phyloP scores from a whole-genome alignment of 306 rosid genomes.

The Fragaria nilgerrensis region DNA sequence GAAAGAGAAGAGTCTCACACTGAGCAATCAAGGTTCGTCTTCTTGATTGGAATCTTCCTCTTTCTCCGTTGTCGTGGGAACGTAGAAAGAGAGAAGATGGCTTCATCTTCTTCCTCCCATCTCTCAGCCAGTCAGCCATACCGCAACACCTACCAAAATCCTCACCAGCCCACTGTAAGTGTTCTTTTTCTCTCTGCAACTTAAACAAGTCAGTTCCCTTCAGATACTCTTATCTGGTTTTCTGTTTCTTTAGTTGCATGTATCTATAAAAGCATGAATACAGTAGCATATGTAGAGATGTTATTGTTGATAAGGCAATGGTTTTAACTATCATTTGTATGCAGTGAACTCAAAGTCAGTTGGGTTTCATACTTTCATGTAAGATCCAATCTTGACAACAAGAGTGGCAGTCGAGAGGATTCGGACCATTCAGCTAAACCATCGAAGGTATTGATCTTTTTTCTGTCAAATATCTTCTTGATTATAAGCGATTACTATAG shows the following conservation, averaged over 20 bases:
- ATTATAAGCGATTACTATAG: too few relatives aligned
- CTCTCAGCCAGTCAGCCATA: slow-evolving; percentile 33
- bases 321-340: not conserved
- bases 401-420: too few relatives aligned
- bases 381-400: too few relatives aligned
- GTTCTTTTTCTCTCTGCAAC: not conserved
- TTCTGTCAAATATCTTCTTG: too few relatives aligned
- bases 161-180: slow-evolving; percentile 32
- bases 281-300: not conserved
- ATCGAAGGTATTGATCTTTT: too few relatives aligned
- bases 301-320: not conserved
- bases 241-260: not conserved
- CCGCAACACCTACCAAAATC: slow-evolving; percentile 34
- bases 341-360: too few relatives aligned
- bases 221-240: not conserved
- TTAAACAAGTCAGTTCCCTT: not conserved
- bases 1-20: too few relatives aligned
- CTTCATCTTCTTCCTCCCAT: slow-evolving; percentile 41
- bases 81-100: slow-evolving; percentile 24
- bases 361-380: too few relatives aligned
- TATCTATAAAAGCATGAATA: not conserved
- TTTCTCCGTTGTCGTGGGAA: too few relatives aligned
- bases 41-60: too few relatives aligned
- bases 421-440: too few relatives aligned
- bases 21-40: too few relatives aligned